Evolutionary conservation across 345 rosid species (phyloP).

Genomic region (Moricandia arvensis): DNA sequence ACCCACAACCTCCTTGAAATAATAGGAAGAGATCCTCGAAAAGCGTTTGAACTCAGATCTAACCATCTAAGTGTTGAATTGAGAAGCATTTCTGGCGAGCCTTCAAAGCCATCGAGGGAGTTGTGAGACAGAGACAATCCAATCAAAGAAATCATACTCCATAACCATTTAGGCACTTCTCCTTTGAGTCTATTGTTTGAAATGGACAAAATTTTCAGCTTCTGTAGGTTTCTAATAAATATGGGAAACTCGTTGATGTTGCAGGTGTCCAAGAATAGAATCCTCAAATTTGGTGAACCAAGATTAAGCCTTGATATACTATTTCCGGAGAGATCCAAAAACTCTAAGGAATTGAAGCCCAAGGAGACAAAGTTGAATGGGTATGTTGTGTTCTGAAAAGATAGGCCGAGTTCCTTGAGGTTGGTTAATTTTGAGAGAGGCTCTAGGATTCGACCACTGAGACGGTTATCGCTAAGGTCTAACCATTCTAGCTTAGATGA

Average conservation of each 20-base stretch:
- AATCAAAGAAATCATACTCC: background rate
- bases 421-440: no score
- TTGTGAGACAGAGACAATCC: background rate
- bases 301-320: background rate
- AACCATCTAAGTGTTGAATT: no score
- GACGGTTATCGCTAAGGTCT: background rate
- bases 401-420: no score
- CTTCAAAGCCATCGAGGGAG: background rate
- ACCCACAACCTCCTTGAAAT: no score
- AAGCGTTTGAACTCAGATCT: no score
- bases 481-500: background rate
- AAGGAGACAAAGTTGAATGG: background rate
- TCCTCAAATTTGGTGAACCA: background rate
- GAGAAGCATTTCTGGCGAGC: no score
- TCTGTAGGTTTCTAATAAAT: background rate
- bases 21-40: no score
- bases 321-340: background rate
- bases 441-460: no score
- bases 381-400: no score
- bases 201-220: background rate
- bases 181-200: background rate
- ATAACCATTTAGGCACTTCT: background rate
- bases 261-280: background rate
- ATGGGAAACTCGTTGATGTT: background rate
- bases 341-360: background rate